These are phyloP conservation scores for Aspergillus sp. DNA, from an alignment of 2,329 filamentous ascomycete genomes.

Conservation along the genomic window DNA sequence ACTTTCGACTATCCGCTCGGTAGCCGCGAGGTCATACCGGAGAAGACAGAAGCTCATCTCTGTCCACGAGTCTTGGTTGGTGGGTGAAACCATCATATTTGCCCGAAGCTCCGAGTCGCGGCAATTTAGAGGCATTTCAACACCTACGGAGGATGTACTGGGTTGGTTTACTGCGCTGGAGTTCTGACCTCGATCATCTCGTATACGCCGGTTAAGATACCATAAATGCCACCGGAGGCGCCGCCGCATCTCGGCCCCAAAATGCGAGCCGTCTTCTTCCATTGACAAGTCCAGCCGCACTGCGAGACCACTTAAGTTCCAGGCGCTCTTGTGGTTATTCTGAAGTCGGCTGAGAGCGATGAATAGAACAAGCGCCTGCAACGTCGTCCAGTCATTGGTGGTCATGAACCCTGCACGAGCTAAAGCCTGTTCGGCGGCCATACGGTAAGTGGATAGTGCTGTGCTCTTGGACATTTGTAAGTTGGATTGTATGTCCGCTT, in stretches of 20 bases:
- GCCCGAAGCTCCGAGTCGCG: constrained; percentile 45
- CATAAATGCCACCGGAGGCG: constrained; percentile 26
- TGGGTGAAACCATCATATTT: constrained; percentile 42
- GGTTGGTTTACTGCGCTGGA: constrained; percentile 11
- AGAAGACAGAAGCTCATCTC: constrained; percentile 48
- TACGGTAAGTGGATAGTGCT: constrained; percentile 55
- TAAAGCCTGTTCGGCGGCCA: constrained; percentile 57
- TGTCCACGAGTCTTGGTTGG: constrained; percentile 44
- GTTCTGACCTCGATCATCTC: constrained; percentile 40
- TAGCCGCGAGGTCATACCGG: constrained; percentile 48
- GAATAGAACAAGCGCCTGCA: constrained; percentile 60
- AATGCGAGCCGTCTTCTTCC: constrained; percentile 31
- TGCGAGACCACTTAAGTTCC: constrained; percentile 28
- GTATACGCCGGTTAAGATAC: constrained; percentile 40
- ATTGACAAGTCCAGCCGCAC: constrained; percentile 42
- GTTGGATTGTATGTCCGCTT: constrained; percentile 34
- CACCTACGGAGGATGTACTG: constrained; percentile 29
- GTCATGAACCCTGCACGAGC: constrained; percentile 59
- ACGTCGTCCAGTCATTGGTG: constrained; percentile 55
- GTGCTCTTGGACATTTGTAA: constrained; percentile 28
- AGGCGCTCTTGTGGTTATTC: constrained; percentile 22
- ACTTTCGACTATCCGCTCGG: constrained; percentile 20
- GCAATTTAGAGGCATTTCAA: constrained; percentile 43
- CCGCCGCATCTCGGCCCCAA: constrained; percentile 45
- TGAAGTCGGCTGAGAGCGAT: constrained; percentile 44